phyloP scores from a whole-genome alignment of 345 rosid genomes.

The Salix koriyanagi region DNA sequence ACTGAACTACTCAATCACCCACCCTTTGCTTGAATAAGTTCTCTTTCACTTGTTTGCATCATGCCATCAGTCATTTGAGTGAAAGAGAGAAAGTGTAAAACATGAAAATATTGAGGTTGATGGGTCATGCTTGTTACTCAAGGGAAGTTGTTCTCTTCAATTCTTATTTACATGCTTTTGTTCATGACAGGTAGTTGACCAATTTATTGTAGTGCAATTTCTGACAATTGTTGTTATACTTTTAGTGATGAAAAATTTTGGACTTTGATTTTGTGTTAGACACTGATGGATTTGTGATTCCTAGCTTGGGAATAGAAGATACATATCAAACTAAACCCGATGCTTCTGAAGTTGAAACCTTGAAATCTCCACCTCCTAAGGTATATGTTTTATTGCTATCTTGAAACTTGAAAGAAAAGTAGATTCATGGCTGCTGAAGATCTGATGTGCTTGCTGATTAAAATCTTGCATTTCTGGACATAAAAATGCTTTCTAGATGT shows the following conservation, averaged over 20 bases:
- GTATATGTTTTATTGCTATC: slow-evolving; percentile 29
- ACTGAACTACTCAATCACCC: background rate
- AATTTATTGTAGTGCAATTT: background rate
- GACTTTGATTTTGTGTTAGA: slow-evolving; percentile 37
- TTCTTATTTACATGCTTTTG: background rate
- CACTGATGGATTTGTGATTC: slow-evolving; percentile 93
- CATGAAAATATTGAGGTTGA: background rate
- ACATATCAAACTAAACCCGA: slow-evolving; percentile 24
- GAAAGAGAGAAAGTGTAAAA: background rate
- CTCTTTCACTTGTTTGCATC: background rate
- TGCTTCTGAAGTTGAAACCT: slow-evolving; percentile 40
- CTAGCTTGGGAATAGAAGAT: slow-evolving; percentile 72
- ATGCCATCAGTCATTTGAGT: background rate
- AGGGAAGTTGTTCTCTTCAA: background rate
- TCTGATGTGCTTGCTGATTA: background rate
- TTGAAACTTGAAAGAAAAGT: background rate
- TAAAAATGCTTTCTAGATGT: background rate
- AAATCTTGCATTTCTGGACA: background rate
- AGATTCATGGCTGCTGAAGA: background rate
- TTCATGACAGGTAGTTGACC: background rate
- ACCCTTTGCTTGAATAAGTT: background rate
- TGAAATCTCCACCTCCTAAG: slow-evolving; percentile 58
- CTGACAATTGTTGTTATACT: background rate
- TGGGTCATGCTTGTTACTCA: background rate
- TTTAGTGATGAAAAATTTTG: background rate